Conservation (phyloP, 257 asterid genomes). For the Solanum ossicruentum region DNA sequence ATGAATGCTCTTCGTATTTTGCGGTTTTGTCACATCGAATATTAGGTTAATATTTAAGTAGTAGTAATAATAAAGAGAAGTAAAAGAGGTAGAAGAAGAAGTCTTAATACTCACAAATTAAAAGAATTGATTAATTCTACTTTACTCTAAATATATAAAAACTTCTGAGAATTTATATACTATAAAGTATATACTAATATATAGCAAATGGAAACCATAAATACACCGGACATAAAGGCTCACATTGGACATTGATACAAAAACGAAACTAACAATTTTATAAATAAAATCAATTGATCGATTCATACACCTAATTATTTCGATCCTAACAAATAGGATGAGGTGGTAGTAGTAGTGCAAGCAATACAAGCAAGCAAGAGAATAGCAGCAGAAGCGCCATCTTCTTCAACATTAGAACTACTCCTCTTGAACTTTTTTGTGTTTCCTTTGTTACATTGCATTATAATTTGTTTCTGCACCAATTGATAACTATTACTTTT, state of each 20-base stretch:
- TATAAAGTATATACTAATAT: not conserved
- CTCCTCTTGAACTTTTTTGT: constrained; percentile 56
- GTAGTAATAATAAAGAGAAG: not conserved
- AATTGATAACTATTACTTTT: not conserved
- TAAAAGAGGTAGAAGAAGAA: not conserved
- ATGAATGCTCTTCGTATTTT: no score
- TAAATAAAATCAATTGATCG: not conserved
- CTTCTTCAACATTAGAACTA: constrained; percentile 49
- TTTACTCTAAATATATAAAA: not conserved
- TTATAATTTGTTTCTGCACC: constrained; percentile 10
- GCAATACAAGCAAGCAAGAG: constrained; percentile 66
- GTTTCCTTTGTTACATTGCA: constrained; percentile 52
- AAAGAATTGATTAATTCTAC: not conserved
- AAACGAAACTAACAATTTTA: not conserved
- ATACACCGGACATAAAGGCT: not conserved
- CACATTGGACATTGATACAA: not conserved
- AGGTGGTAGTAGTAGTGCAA: constrained; percentile 11
- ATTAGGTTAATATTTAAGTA: no score
- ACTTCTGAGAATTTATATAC: not conserved
- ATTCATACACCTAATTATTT: not conserved
- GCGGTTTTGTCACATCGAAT: no score
- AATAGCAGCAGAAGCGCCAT: constrained; percentile 66
- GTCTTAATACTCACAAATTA: not conserved
- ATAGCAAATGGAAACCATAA: not conserved
- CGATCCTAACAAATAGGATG: not conserved